Evolutionary conservation across 1,284 basidiomycete genomes (phyloP), one percentile per base, ranked within the genome.

Genomic region (Trichosporon coremiiforme): DNA sequence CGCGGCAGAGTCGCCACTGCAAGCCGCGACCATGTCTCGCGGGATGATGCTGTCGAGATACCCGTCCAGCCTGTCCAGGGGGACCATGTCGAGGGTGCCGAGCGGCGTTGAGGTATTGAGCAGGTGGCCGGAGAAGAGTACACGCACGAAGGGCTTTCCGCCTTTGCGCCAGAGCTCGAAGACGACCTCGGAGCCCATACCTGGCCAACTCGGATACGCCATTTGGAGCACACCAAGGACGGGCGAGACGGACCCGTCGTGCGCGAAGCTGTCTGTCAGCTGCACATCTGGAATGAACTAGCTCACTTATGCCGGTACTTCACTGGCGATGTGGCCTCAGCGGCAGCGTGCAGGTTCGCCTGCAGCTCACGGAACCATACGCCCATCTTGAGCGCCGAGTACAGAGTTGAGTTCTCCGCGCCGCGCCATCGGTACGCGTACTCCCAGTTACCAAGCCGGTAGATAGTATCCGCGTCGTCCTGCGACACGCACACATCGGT

Each of bases 131-230:
- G 64, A 67, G 57, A 68, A 77, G 22, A 80, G 73, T 5, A 80
- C 75, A n/a, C 78, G 68, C 31, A 80, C 50, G 57, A 53, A 71
- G 22, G 69, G 64, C 8, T 45, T 25, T 17, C 35, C 25, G 7
- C 22, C 45, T 20, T 67, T 36, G 47, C 71, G 66, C 71, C 75
- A 80, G 13, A 80, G 71, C 71, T 82, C 80, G 66, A 80, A 79
- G n/a, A 80, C 77, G 38, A 78, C 55, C 68, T 82, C 79, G n/a
- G 77, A 70, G 10, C 78, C 80, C 77, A 80, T 80, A 12, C 79
- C 79, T 2, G 80, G 79, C 78, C 80, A 80, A 3, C 77, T 69
- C 15, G 76, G 76, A 67, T 78, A 67, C n/a, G 74, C 74, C 29
- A 74, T 70, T 71, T 82, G 80, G 6, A 82, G 73, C 1, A 79